Evolutionary conservation across 2,329 filamentous ascomycete genomes (phyloP).

Genomic region (Alternaria burnsii): DNA sequence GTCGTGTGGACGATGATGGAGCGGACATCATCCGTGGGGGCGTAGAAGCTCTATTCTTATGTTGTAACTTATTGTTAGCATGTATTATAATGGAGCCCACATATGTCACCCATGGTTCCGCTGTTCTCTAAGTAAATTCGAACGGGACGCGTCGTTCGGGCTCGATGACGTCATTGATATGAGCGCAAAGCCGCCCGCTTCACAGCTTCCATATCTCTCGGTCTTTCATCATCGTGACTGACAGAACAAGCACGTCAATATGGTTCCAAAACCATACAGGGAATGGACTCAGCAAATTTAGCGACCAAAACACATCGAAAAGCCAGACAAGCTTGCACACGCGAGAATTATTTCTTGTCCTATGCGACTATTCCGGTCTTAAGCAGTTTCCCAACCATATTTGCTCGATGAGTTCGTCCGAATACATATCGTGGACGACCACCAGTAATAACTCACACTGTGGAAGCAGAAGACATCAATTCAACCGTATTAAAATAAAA

Average conservation of each 20-base stretch:
- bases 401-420: neutral
- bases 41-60: conserved; percentile 3
- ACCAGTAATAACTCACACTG: neutral
- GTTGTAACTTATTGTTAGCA: conserved; percentile 1
- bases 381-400: neutral
- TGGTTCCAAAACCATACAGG: too few species aligned
- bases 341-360: neutral
- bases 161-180: too few species aligned
- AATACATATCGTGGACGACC: neutral
- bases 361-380: neutral
- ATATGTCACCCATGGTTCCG: neutral
- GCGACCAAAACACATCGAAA: neutral
- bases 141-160: too few species aligned
- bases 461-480: neutral
- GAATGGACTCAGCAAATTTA: neutral
- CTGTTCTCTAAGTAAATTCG: neutral
- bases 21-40: neutral
- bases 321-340: neutral
- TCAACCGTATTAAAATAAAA: neutral
- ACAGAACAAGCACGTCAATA: too few species aligned
- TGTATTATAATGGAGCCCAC: neutral
- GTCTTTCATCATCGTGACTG: too few species aligned
- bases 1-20: neutral
- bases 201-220: too few species aligned
- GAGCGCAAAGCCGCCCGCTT: too few species aligned